phyloP scores from a whole-genome alignment of 805 yeast species.

The Scheffersomyces stipitis region DNA sequence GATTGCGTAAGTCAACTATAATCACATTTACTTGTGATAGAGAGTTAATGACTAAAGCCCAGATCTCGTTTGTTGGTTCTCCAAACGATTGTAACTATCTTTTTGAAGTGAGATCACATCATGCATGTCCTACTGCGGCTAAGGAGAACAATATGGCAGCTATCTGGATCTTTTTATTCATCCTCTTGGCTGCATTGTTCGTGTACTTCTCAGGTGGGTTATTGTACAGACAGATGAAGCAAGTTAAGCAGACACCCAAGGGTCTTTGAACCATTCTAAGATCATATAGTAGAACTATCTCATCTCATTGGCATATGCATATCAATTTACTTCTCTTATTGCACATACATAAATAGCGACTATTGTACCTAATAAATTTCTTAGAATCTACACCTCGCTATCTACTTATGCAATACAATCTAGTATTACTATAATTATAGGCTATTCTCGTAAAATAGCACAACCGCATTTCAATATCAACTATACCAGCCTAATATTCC shows the following conservation, averaged over 20 bases:
- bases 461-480: no score
- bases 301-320: no score
- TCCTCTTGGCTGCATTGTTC: constrained; percentile 38
- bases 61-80: constrained; percentile 68
- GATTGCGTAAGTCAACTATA: constrained; percentile 58
- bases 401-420: no score
- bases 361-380: no score
- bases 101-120: constrained; percentile 80
- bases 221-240: constrained; percentile 21
- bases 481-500: no score
- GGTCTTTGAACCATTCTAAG: no score
- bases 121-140: constrained; percentile 82
- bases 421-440: no score
- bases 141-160: constrained; percentile 63
- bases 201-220: constrained; percentile 41
- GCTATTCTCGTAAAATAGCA: no score
- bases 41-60: constrained; percentile 64
- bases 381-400: no score
- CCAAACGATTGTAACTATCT: constrained; percentile 76
- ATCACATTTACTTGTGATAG: constrained; percentile 78
- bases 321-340: no score
- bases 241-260: neutral
- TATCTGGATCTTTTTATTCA: constrained; percentile 61
- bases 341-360: no score
- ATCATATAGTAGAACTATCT: no score